phyloP scores from a whole-genome alignment of 2,329 filamentous ascomycete genomes.

The Atkinsonella texensis region DNA sequence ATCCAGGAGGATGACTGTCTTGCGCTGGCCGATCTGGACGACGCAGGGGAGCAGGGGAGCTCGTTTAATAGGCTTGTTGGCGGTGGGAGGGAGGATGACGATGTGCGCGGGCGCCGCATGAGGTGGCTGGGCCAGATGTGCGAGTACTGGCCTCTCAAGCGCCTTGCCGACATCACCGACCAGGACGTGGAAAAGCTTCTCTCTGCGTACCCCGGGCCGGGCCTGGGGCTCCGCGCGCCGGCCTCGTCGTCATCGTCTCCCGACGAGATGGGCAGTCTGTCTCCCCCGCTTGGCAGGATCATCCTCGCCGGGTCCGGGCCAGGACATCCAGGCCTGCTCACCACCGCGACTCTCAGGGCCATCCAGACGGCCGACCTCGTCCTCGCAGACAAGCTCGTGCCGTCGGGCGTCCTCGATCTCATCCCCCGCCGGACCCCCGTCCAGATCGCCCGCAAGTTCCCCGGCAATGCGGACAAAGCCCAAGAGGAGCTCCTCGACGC shows the following conservation, averaged over 20 bases:
- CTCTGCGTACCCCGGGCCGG: constrained; percentile 51
- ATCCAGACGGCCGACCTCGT: constrained; percentile 67
- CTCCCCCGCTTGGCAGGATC: constrained; percentile 48
- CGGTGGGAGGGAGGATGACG: constrained; percentile 49
- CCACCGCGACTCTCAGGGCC: constrained; percentile 66
- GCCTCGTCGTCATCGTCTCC: constrained; percentile 17
- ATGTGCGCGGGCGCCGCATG: background rate
- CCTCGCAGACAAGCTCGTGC: constrained; percentile 76
- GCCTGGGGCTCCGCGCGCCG: background rate
- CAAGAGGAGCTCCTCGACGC: constrained; percentile 79
- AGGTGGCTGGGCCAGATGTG: constrained; percentile 53
- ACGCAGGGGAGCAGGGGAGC: constrained; percentile 63
- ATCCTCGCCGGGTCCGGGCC: constrained; percentile 87
- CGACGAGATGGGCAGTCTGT: background rate
- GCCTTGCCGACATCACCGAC: constrained; percentile 68
- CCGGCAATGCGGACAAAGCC: constrained; percentile 86
- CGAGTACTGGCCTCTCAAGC: constrained; percentile 91
- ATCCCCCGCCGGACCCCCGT: constrained; percentile 83
- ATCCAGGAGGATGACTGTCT: constrained; percentile 61
- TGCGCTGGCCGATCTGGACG: constrained; percentile 31
- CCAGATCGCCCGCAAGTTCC: constrained; percentile 92
- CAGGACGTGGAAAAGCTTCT: constrained; percentile 67
- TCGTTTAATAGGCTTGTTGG: constrained; percentile 75
- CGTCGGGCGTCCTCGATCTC: constrained; percentile 72
- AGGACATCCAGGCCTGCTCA: constrained; percentile 84